Evolutionary conservation across 129 eudicot genomes (phyloP).

Genomic region (Helianthus annuus): HanXRQr2.0-SUNRISE NC_035449.2:86782385-86782884

Average conservation of each 20-base stretch:
- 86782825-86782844: slow-evolving; percentile 11
- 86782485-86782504: slow-evolving; percentile 43
- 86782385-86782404: slow-evolving; percentile 58
- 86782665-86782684: slow-evolving; percentile 44
- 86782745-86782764: slow-evolving; percentile 15
- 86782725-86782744: slow-evolving; percentile 11
- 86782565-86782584: slow-evolving; percentile 24
- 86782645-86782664: slow-evolving; percentile 25
- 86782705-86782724: slow-evolving; percentile 15
- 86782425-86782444: slow-evolving; percentile 62
- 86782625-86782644: slow-evolving; percentile 56
- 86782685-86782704: slow-evolving; percentile 42
- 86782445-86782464: slow-evolving; percentile 44
- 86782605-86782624: slow-evolving; percentile 43
- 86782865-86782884: slow-evolving; percentile 38
- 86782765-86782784: slow-evolving; percentile 39
- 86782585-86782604: slow-evolving; percentile 32
- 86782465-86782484: slow-evolving; percentile 11
- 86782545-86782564: slow-evolving; percentile 16
- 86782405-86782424: slow-evolving; percentile 72
- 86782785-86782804: slow-evolving; percentile 97
- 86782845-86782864: slow-evolving; percentile 44
- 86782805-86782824: slow-evolving; percentile 41
- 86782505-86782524: slow-evolving; percentile 27
- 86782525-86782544: slow-evolving; percentile 17